phyloP scores from a whole-genome alignment of 2,329 filamentous ascomycete genomes.

The Fusarium tupiense region DNA sequence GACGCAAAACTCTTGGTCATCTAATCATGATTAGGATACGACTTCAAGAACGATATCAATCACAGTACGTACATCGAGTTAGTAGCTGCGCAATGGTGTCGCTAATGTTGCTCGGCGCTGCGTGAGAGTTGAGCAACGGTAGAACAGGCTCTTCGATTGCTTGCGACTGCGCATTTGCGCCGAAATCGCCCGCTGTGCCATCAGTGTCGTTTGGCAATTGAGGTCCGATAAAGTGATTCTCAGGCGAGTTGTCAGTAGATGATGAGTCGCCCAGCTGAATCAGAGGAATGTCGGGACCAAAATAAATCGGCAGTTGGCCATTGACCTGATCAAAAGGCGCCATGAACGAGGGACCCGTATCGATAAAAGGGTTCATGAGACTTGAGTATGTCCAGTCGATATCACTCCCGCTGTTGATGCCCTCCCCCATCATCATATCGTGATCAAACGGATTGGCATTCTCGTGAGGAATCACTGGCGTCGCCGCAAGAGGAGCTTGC shows the following conservation, averaged over 20 bases:
- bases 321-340: neutral
- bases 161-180: neutral
- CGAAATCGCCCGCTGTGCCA: fast-evolving
- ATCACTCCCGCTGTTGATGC: neutral
- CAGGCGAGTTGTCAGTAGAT: neutral
- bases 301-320: neutral
- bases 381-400: neutral
- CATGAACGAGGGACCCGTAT: neutral
- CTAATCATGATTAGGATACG: neutral
- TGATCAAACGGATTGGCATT: neutral
- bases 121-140: neutral
- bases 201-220: neutral
- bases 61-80: neutral
- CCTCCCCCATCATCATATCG: neutral
- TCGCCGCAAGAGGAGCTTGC: neutral
- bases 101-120: neutral
- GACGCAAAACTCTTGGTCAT: neutral
- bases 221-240: neutral
- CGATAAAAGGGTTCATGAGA: neutral
- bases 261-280: neutral
- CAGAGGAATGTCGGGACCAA: neutral
- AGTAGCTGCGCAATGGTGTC: neutral
- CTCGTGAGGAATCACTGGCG: neutral
- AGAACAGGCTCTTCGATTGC: neutral
- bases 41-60: too few relatives aligned